Evolutionary conservation across 352 stramenopile species (phyloP).

Genomic region (Pythium diclinum): DNA sequence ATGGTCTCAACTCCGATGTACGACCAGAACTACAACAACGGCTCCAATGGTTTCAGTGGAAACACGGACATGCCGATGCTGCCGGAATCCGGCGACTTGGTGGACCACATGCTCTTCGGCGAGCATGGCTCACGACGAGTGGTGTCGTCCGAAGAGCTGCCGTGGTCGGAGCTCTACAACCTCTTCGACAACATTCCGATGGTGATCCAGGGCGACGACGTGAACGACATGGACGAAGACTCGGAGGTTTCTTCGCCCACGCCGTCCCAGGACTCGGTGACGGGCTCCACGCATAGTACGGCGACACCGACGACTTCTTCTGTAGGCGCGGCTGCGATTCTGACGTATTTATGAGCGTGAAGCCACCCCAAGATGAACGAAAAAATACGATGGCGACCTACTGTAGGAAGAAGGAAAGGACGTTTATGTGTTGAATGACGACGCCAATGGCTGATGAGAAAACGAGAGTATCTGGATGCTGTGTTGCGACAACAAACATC

Average conservation of each 20-base stretch:
- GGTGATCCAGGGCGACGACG: slow-evolving; percentile 45
- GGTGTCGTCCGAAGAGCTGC: slow-evolving; percentile 68
- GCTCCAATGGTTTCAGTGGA: background rate
- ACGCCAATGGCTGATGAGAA: background rate
- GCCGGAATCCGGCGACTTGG: slow-evolving; percentile 32
- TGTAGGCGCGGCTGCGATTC: slow-evolving; percentile 30
- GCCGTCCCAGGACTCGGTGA: slow-evolving; percentile 26
- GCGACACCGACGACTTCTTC: slow-evolving; percentile 22
- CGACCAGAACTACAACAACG: background rate
- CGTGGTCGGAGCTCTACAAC: slow-evolving; percentile 83
- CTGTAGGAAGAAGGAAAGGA: background rate
- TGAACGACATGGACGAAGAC: slow-evolving; percentile 43
- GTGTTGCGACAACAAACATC: too few relatives aligned
- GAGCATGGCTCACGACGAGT: slow-evolving; percentile 58
- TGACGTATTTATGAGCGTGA: slow-evolving; percentile 64
- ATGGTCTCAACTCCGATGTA: background rate
- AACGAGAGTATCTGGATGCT: too few relatives aligned
- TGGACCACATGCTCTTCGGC: slow-evolving; percentile 65
- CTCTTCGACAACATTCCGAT: slow-evolving; percentile 60
- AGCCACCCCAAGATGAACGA: slow-evolving; percentile 9
- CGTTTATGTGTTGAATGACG: background rate
- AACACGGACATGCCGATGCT: slow-evolving; percentile 16
- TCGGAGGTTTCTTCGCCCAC: slow-evolving; percentile 28
- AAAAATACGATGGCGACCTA: background rate
- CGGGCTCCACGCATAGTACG: slow-evolving; percentile 4